Conservation (phyloP, 2,329 filamentous ascomycete species). For the Cladosporium halotolerans region DNA sequence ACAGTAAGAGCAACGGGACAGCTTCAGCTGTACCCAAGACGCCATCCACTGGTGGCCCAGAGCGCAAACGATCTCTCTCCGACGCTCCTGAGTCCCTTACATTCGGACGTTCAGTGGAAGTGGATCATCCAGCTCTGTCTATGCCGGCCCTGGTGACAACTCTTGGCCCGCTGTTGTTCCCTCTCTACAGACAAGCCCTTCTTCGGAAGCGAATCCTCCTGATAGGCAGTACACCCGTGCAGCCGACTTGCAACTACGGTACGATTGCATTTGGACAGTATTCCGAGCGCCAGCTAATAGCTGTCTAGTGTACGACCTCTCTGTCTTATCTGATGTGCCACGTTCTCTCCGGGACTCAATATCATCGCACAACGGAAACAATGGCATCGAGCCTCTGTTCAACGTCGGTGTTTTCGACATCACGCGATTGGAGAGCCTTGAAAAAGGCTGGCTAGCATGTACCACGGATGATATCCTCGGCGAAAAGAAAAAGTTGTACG, state of each 20-base stretch:
- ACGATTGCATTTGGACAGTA: background rate
- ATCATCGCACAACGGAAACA: slow-evolving; percentile 49
- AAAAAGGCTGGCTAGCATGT: slow-evolving; percentile 79
- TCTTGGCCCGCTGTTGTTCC: slow-evolving; percentile 88
- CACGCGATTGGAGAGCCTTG: slow-evolving; percentile 58
- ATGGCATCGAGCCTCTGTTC: slow-evolving; percentile 60
- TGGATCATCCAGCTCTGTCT: slow-evolving; percentile 80
- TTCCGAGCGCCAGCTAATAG: background rate
- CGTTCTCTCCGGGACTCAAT: slow-evolving; percentile 64
- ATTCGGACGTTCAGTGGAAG: slow-evolving; percentile 61
- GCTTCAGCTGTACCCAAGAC: background rate
- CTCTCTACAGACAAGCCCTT: slow-evolving; percentile 79
- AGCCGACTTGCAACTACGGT: slow-evolving; percentile 57
- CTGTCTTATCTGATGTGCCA: slow-evolving; percentile 85
- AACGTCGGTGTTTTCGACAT: slow-evolving; percentile 92
- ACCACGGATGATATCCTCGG: slow-evolving; percentile 90
- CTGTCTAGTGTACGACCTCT: slow-evolving; percentile 78
- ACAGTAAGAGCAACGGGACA: slow-evolving; percentile 16
- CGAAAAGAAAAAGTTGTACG: slow-evolving; percentile 81
- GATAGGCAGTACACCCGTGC: slow-evolving; percentile 78
- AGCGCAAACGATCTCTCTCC: slow-evolving; percentile 32
- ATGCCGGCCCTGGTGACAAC: slow-evolving; percentile 69
- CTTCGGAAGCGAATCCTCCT: slow-evolving; percentile 83
- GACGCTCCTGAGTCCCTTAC: slow-evolving; percentile 54
- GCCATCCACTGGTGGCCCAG: background rate